Evolutionary conservation across 2,329 filamentous ascomycete genomes (phyloP), one percentile per base, ranked within the genome.

Genomic region (Paecilomyces fulvus): DNA sequence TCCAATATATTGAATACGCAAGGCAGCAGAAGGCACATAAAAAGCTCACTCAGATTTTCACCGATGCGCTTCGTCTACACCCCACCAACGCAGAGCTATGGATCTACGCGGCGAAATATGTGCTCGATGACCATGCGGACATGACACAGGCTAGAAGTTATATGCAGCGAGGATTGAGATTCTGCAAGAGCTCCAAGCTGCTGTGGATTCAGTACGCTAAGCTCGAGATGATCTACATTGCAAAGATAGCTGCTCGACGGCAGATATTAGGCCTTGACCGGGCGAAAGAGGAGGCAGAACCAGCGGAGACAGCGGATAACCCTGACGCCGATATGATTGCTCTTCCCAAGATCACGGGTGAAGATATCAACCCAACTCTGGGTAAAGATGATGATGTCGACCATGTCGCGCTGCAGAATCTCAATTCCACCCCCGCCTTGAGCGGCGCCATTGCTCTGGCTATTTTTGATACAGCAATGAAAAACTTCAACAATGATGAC

Each of bases 381-480:
- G 74, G 76, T 30, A 74, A 79, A n/a, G 80, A 79, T 25, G 78
- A 77, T 61, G 75, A 80, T 67, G 74, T 80, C 55, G 75, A 84
- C 64, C 62, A 77, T 60, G 72, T 77, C 63, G 78, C 79, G 55
- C 76, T 95, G 60, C 79, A 87, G 66, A 84, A 83, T 59, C 74
- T 88, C 14, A 81, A 82, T 37, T 77, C 80, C 56, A 92, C 91
- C 51, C 91, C 92, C 3, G 90, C 90, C 9, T 80, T 96, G 60
- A 89, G 88, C 58, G 94, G 94, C n/a, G 94, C 90, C 14, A 96
- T 99, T 63, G 92, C 94, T 1, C 82, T 91, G 56, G 91, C 92
- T 43, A 89, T 99, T 51, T 96, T 96, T 67, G 90, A 96, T 66
- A 84, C 90, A 21, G 87, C 91, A 5, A 85, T 85, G 75, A 90